Evolutionary conservation across 2,329 filamentous ascomycete species (phyloP).

Genomic region (Trichoderma polysporum): DNA sequence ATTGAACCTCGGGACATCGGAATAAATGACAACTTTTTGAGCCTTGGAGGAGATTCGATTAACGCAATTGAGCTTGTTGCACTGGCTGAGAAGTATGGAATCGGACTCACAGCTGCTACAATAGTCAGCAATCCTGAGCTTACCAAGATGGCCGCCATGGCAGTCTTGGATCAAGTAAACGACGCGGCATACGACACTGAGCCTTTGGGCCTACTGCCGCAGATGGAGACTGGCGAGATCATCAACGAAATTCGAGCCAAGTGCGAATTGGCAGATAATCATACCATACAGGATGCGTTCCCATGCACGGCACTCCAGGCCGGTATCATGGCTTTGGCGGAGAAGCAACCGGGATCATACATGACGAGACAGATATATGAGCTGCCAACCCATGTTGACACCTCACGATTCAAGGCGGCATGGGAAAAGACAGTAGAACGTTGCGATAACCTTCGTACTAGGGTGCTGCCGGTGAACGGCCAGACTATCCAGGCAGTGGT

Average conservation of each 20-base stretch:
- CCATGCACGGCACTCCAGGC: constrained; percentile 6
- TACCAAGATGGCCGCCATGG: constrained; percentile 2
- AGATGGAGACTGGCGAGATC: neutral
- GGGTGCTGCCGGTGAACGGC: constrained; percentile 7
- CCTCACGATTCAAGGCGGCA: constrained; percentile 21
- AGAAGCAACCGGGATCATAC: constrained; percentile 13
- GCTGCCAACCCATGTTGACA: constrained; percentile 15
- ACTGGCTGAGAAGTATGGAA: neutral
- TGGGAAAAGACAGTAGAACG: constrained; percentile 26
- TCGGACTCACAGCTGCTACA: neutral
- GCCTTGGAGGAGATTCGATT: constrained; percentile 28
- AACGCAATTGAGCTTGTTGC: constrained; percentile 26
- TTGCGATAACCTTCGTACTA: constrained; percentile 15
- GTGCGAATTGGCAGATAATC: neutral
- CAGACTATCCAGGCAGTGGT: neutral
- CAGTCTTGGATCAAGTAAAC: neutral
- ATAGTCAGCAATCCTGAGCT: neutral
- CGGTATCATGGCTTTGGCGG: constrained; percentile 8
- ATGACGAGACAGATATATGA: constrained; percentile 1
- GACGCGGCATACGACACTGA: neutral
- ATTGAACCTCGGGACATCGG: neutral
- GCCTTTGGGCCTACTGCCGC: neutral
- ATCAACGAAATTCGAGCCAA: neutral
- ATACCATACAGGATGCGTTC: constrained; percentile 1
- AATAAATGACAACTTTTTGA: constrained; percentile 23